These are phyloP conservation scores for Mycena alexandri DNA, from an alignment of 768 basidiomycete genomes.

Conservation along the genomic window DNA sequence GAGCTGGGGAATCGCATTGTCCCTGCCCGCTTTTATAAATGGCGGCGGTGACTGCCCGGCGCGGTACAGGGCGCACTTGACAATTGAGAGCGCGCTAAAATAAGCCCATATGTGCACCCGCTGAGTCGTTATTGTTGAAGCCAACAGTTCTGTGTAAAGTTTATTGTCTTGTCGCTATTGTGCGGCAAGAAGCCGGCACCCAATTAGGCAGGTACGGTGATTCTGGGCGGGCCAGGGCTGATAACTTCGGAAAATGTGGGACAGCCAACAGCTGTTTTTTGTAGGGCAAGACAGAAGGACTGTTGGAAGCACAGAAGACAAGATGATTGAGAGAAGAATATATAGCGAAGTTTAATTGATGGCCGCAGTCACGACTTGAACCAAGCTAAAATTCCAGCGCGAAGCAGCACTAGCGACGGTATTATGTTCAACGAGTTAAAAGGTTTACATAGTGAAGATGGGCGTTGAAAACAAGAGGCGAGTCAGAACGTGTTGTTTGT, in stretches of 20 bases:
- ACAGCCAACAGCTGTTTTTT: too few species aligned
- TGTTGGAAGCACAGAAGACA: too few species aligned
- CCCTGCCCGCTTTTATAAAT: conserved; percentile 6
- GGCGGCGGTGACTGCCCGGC: background rate
- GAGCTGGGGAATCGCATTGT: background rate
- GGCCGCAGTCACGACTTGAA: too few species aligned
- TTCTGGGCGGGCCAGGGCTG: background rate
- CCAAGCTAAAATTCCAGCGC: too few species aligned
- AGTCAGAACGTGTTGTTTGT: conserved; percentile 5
- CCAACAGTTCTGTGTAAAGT: background rate
- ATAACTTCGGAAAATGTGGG: background rate
- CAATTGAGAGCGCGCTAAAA: conserved; percentile 25
- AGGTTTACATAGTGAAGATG: too few species aligned
- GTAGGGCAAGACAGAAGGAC: too few species aligned
- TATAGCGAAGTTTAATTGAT: too few species aligned
- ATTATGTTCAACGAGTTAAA: too few species aligned
- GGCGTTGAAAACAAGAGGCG: too few species aligned
- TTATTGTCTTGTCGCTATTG: conserved; percentile 26
- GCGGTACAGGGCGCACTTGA: conserved; percentile 1
- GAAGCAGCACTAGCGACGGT: too few species aligned
- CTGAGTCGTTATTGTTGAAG: conserved; percentile 20
- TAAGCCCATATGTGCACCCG: conserved; percentile 3
- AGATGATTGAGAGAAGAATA: too few species aligned
- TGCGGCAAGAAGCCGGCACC: conserved; percentile 26
- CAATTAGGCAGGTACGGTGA: conserved; percentile 14